Percentiles rank a stretch among this genome's conserved stretches.
Evolutionary conservation across 352 stramenopile species (phyloP).

Genomic region (Pythium myriotylum): DNA sequence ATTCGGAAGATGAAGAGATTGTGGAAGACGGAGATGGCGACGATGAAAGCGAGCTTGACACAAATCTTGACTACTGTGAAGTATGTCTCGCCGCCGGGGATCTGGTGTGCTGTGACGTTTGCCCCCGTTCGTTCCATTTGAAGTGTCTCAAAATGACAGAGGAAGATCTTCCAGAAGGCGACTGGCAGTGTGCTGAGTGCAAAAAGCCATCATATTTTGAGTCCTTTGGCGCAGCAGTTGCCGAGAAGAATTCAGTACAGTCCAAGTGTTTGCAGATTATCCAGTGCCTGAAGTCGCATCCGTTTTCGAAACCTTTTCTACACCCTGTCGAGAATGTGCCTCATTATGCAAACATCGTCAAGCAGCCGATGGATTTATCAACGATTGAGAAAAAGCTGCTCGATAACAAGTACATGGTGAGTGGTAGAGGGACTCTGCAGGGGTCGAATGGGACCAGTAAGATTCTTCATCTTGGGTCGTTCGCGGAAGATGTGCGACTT

Average conservation of each 20-base stretch:
- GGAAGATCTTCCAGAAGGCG: slow-evolving; percentile 72
- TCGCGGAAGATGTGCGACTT: slow-evolving; percentile 77
- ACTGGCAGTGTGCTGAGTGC: slow-evolving; percentile 84
- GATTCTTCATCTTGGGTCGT: slow-evolving; percentile 47
- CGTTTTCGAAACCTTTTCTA: slow-evolving; percentile 83
- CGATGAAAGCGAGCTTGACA: slow-evolving; percentile 69
- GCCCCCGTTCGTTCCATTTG: slow-evolving; percentile 91
- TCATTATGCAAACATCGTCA: slow-evolving; percentile 73
- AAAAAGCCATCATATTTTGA: slow-evolving; percentile 72
- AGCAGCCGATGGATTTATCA: slow-evolving; percentile 82
- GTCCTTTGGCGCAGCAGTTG: slow-evolving; percentile 46
- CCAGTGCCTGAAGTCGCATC: slow-evolving; percentile 66
- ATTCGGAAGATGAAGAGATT: slow-evolving; percentile 17
- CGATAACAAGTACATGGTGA: slow-evolving; percentile 56
- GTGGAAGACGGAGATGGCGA: slow-evolving; percentile 30
- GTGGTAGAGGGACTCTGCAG: slow-evolving; percentile 33
- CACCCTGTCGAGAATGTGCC: slow-evolving; percentile 73
- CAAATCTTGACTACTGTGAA: slow-evolving; percentile 84
- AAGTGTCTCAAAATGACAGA: slow-evolving; percentile 80
- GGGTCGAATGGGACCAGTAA: slow-evolving; percentile 29
- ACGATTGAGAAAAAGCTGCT: slow-evolving; percentile 73
- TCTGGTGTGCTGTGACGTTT: slow-evolving; percentile 91
- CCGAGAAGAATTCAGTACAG: slow-evolving; percentile 50
- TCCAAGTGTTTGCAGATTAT: slow-evolving; percentile 76
- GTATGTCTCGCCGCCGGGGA: slow-evolving; percentile 84